Evolutionary conservation across 2,329 filamentous ascomycete genomes (phyloP).

Genomic region (Pseudogymnoascus destructans): DNA sequence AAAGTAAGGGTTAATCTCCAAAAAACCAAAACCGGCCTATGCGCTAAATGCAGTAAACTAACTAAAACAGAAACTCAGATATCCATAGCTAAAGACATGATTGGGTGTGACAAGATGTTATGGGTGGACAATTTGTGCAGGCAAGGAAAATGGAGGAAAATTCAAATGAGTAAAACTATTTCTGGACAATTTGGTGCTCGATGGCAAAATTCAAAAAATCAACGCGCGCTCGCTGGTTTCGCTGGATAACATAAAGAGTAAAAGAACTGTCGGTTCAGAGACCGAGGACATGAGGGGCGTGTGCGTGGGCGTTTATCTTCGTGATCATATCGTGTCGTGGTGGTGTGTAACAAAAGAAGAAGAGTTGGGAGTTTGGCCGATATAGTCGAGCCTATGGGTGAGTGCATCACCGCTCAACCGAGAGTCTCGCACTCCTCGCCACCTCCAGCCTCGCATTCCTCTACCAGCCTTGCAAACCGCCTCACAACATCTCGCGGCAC

Average conservation of each 20-base stretch:
- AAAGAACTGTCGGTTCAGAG: neutral
- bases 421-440: slow-evolving; percentile 14
- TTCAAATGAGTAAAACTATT: neutral
- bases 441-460: slow-evolving; percentile 47
- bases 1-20: neutral
- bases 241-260: neutral
- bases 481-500: slow-evolving; percentile 84
- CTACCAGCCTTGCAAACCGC: slow-evolving; percentile 84
- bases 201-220: neutral
- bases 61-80: neutral
- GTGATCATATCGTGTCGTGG: slow-evolving; percentile 14
- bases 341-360: slow-evolving; percentile 14
- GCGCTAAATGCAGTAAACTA: neutral
- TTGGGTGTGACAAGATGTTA: neutral
- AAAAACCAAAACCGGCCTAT: neutral
- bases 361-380: slow-evolving; percentile 14
- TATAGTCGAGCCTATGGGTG: neutral
- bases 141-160: slow-evolving; percentile 12
- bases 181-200: neutral
- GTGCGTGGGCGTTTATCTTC: slow-evolving; percentile 5
- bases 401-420: neutral
- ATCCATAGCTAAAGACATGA: neutral
- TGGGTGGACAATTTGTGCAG: neutral
- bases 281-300: slow-evolving; percentile 11
- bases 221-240: neutral